Base-by-base conservation (phyloP, 192 early-diverging fungal species). In the Linnemannia hyalina region DNA sequence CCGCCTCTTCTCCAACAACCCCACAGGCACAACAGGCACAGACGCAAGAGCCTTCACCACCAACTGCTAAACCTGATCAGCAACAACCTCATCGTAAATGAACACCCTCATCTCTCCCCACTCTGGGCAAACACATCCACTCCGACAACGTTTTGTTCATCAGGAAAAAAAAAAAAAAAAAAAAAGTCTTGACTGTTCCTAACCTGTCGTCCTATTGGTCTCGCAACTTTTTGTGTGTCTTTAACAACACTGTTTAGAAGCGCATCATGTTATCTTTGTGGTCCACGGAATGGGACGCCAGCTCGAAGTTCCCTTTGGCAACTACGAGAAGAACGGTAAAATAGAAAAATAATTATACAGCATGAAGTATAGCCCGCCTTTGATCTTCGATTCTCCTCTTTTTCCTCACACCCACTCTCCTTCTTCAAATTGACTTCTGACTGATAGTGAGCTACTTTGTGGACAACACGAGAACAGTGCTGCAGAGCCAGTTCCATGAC, bases 231-330 rank as follows among this genome's bases (percentile, higher is more conserved):
- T 44, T 7, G 18, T 49, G 26, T 82, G 13, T 36, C 36, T 57
- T 73, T 52, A 18, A 23, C 74, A 35, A 32, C 10, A 15, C 0
- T 7, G 72, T n/a, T 32, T 68, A 80, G 60, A 26, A 15, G 84
- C 84, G 1, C 84, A 91, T 75, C 89, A 89, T 78, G 81, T 91
- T 42, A 75, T 91, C 75, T 90, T 91, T 82, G 88, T 91, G 40
- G 88, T 91, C n/a, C 90, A 91, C 41, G 90, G 90, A 18, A 91
- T 91, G 90, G 90, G 90, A 20, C 87, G 89, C 38, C 90, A 91
- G 46, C 75, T 88, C n/a, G 90, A 91, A 42, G 41, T 46, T 18
- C 82, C 89, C 46, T 87, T 75, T 49, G 90, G 90, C 35, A 89
- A 89, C 74, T 82, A 90, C 42, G 87, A 88, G 47, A 77, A 76